phyloP scores from a whole-genome alignment of 1,284 basidiomycete genomes.

The Violaceomyces palustris region DNA sequence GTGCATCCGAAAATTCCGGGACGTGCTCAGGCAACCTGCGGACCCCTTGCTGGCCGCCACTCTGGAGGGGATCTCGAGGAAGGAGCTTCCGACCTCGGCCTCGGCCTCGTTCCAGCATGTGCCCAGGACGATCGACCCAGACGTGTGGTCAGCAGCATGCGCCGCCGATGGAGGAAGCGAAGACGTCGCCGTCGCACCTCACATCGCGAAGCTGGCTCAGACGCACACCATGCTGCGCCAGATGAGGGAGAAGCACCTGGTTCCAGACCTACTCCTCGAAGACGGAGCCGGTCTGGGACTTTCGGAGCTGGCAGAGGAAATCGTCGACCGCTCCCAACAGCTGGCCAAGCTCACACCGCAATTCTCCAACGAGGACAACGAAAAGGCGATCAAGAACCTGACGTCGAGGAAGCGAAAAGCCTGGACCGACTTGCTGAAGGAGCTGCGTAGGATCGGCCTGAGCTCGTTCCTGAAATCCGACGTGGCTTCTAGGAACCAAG shows the following conservation, averaged over 20 bases:
- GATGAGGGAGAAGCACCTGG: conserved; percentile 16
- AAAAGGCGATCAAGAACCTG: conserved; percentile 71
- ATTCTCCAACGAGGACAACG: conserved; percentile 53
- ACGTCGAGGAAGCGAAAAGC: conserved; percentile 79
- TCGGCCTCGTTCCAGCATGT: conserved; percentile 5
- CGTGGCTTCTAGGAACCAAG: conserved; percentile 63
- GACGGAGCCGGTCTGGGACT: conserved; percentile 48
- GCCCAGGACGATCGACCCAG: not conserved
- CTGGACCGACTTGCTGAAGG: conserved; percentile 84
- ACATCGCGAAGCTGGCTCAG: conserved; percentile 26
- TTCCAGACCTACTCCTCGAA: conserved; percentile 13
- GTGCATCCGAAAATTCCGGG: conserved; percentile 85
- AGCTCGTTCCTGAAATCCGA: conserved; percentile 58
- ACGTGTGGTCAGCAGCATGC: not conserved
- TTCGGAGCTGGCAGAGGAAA: conserved; percentile 67
- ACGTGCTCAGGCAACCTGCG: conserved; percentile 72
- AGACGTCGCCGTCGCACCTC: not conserved
- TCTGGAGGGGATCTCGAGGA: conserved; percentile 17
- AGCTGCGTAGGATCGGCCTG: conserved; percentile 76
- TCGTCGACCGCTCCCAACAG: conserved; percentile 66
- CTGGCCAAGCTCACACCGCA: conserved; percentile 55
- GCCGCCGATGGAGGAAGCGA: not conserved
- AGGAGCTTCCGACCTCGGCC: conserved; percentile 22
- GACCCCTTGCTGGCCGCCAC: conserved; percentile 45
- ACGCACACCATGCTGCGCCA: conserved; percentile 26